These are phyloP conservation scores for Thermothielavioides terrestris DNA, from an alignment of 495 filamentous ascomycete species.

Conservation along the genomic window DNA sequence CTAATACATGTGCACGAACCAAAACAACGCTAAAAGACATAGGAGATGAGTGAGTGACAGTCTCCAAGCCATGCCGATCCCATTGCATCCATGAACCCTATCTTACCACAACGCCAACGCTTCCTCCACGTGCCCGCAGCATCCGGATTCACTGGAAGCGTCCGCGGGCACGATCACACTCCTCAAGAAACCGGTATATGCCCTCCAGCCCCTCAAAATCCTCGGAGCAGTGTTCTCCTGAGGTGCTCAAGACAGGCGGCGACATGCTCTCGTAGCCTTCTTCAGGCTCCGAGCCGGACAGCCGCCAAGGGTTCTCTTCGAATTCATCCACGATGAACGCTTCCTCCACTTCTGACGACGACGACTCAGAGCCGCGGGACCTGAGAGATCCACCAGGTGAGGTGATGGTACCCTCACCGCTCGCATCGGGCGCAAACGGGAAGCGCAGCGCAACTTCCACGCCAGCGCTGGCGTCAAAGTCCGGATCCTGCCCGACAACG, in stretches of 20 bases:
- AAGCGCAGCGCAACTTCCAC: slow-evolving; percentile 70
- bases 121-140: background rate
- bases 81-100: background rate
- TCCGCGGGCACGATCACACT: slow-evolving; percentile 60
- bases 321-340: slow-evolving; percentile 29
- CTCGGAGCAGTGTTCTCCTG: slow-evolving; percentile 37
- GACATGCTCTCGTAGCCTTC: slow-evolving; percentile 47
- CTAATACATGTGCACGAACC: background rate
- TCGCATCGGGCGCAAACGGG: slow-evolving; percentile 65
- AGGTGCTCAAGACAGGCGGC: slow-evolving; percentile 32
- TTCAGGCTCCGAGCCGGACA: slow-evolving; percentile 31
- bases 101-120: slow-evolving; percentile 1
- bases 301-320: slow-evolving; percentile 38
- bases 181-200: slow-evolving; percentile 78
- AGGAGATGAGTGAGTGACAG: slow-evolving; percentile 5
- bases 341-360: slow-evolving; percentile 35
- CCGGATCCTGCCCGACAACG: slow-evolving; percentile 66
- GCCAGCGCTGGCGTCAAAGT: slow-evolving; percentile 54
- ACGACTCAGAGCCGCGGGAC: slow-evolving; percentile 37
- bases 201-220: slow-evolving; percentile 76
- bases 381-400: slow-evolving; percentile 40
- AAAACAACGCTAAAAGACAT: background rate
- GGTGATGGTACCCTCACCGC: slow-evolving; percentile 33
- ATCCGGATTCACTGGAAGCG: slow-evolving; percentile 12
- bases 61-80: background rate